phyloP scores from a whole-genome alignment of 2,329 filamentous ascomycete species.

The Mycosphaerella sp. region DNA sequence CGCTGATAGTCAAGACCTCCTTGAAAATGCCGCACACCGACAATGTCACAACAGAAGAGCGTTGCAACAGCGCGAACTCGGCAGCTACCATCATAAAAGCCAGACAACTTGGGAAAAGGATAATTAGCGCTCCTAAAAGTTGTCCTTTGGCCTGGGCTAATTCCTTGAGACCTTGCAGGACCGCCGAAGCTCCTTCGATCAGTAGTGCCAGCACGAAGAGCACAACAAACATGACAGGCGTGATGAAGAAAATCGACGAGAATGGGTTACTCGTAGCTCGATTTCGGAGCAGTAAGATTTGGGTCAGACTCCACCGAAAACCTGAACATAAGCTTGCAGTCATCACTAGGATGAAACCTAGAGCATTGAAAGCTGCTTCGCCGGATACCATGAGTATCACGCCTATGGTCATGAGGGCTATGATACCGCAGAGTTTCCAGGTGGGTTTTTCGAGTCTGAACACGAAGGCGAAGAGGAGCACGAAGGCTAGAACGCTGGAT shows the following conservation, averaged over 20 bases:
- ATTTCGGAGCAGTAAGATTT: conserved; percentile 89
- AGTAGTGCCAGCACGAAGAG: conserved; percentile 75
- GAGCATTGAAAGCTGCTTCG: conserved; percentile 78
- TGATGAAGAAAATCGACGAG: conserved; percentile 95
- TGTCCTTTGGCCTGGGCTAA: conserved; percentile 64
- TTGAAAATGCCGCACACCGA: conserved; percentile 99
- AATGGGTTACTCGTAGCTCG: conserved; percentile 95
- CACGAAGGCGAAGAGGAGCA: conserved; percentile 88
- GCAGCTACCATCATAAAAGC: conserved; percentile 96
- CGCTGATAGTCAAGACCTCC: conserved; percentile 91
- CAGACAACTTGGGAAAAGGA: conserved; percentile 83
- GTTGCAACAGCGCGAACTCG: conserved; percentile 90
- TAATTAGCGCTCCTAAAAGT: conserved; percentile 60
- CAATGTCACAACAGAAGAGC: conserved; percentile 90
- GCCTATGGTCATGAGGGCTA: conserved; percentile 82
- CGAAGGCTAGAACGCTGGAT: conserved; percentile 90
- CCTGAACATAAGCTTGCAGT: conserved; percentile 90
- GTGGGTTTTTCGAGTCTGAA: conserved; percentile 88
- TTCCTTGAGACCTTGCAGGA: conserved; percentile 58
- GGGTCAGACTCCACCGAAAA: conserved; percentile 97
- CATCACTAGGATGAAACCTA: conserved; percentile 89
- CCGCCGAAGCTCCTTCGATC: conserved; percentile 69
- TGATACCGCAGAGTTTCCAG: conserved; percentile 77
- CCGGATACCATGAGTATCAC: conserved; percentile 98
- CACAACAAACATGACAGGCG: conserved; percentile 88